phyloP scores from a whole-genome alignment of 2,329 filamentous ascomycete genomes.

The Clonostachys rhizophaga region DNA sequence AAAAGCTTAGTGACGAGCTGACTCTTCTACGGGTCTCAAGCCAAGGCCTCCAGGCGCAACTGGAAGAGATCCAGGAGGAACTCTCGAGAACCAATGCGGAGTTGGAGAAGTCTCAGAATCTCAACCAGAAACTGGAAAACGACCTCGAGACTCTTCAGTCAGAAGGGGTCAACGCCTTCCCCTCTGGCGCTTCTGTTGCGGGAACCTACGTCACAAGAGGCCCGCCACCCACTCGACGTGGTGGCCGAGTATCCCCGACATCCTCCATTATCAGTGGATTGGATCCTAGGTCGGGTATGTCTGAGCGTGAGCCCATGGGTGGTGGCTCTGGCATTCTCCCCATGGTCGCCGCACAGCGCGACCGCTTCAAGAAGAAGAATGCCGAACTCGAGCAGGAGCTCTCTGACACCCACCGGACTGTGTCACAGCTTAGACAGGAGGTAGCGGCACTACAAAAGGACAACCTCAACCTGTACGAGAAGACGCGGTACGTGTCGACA shows the following conservation, averaged over 20 bases:
- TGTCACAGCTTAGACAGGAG: slow-evolving; percentile 85
- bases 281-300: slow-evolving; percentile 54
- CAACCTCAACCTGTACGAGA: slow-evolving; percentile 94
- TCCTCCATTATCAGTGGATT: slow-evolving; percentile 99
- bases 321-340: slow-evolving; percentile 85
- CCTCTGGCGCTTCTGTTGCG: slow-evolving; percentile 86
- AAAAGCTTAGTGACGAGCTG: slow-evolving; percentile 91
- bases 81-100: slow-evolving; percentile 80
- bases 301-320: slow-evolving; percentile 59
- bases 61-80: slow-evolving; percentile 79
- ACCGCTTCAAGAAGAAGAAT: slow-evolving; percentile 97
- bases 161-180: slow-evolving; percentile 77
- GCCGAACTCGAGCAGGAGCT: slow-evolving; percentile 85
- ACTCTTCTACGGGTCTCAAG: slow-evolving; percentile 91
- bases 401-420: slow-evolving; percentile 74
- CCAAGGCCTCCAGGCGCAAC: slow-evolving; percentile 77
- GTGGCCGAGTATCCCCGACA: slow-evolving; percentile 76
- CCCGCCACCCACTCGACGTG: slow-evolving; percentile 56
- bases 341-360: slow-evolving; percentile 96
- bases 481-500: slow-evolving; percentile 91
- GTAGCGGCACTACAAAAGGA: slow-evolving; percentile 91
- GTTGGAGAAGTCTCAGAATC: slow-evolving; percentile 75
- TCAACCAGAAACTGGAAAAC: slow-evolving; percentile 87
- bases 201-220: slow-evolving; percentile 75
- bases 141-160: slow-evolving; percentile 86